Evolutionary conservation across 805 yeast genomes (phyloP), one percentile per base, ranked within the genome.

Genomic region (Lachancea quebecensis): DNA sequence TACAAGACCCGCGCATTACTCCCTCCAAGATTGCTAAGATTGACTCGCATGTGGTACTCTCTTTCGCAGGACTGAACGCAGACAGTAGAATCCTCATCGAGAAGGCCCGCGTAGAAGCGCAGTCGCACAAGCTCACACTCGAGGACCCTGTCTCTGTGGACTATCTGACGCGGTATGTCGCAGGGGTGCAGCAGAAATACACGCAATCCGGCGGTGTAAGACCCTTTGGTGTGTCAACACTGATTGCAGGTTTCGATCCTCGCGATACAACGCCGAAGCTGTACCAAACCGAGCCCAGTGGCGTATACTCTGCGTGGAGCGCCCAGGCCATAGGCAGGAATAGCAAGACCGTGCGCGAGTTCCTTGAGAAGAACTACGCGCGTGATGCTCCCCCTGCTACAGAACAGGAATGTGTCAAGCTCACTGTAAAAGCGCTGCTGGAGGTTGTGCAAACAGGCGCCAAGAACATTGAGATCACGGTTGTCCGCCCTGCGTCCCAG

Each of bases 361-460:
- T 90, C 57, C 75, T 93, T 65, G 99, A 93, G 65, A 90, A 89
- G 69, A 85, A 87, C 59, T 88, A 86, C 69, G 63, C 67, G 49
- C 74, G 69, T 32, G 79, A 70, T 10, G 76, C 81, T 68, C 81
- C 77, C 44, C 67, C 67, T 10, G 49, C 54, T 3, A 71, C 75
- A 42, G 87, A 81, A 51, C 79, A 79, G 31, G 83, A 78, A 33
- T 83, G 96, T 17, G 72, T 90, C 45, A 79, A 79, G 55, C 79
- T 93, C 58, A 80, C 97, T 2, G 80, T 93, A 41, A 86, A 85
- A 70, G 81, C 95, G 14, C 73, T 93, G 56, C 74, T 93, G 56
- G 99, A 93, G 66, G 97, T 93, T 41, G 99, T 93, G 18, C 98
- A 93, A 70, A 90, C 97, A 2, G 99, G 99, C 35, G 95, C 97